phyloP scores from a whole-genome alignment of 2,329 filamentous ascomycete species.

The Monilinia vaccinii-corymbosi region DNA sequence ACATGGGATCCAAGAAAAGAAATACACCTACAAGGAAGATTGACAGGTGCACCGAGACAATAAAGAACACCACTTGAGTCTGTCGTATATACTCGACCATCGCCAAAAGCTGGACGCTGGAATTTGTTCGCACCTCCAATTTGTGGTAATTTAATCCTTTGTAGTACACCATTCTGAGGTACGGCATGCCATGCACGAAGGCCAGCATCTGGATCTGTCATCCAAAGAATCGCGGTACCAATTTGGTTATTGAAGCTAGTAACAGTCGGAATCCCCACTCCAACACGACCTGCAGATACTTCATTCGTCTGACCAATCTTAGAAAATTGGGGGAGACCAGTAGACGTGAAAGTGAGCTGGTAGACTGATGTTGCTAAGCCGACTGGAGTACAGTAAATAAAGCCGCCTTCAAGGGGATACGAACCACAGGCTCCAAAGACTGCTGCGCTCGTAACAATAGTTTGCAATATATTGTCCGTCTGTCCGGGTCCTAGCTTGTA shows the following conservation, averaged over 20 bases:
- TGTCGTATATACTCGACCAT: constrained; percentile 29
- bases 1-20: neutral
- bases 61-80: constrained; percentile 24
- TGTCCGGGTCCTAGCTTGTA: constrained; percentile 32
- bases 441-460: constrained; percentile 28
- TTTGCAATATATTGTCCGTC: constrained; percentile 33
- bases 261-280: constrained; percentile 30
- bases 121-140: constrained; percentile 32
- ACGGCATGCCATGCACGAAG: constrained; percentile 33
- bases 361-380: constrained; percentile 30
- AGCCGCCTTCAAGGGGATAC: constrained; percentile 36
- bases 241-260: constrained; percentile 30
- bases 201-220: constrained; percentile 31
- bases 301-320: constrained; percentile 27
- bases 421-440: constrained; percentile 33
- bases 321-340: constrained; percentile 30
- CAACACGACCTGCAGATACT: constrained; percentile 28
- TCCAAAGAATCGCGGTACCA: constrained; percentile 32
- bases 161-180: constrained; percentile 30
- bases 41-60: constrained; percentile 31
- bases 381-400: constrained; percentile 34
- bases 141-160: constrained; percentile 28
- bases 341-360: constrained; percentile 27
- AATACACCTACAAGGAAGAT: constrained; percentile 21
- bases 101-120: constrained; percentile 33